Percentiles rank a stretch among this genome's conserved stretches.
Evolutionary conservation across 2,329 filamentous ascomycete species (phyloP).

Genomic region (Colletotrichum sp.): DNA sequence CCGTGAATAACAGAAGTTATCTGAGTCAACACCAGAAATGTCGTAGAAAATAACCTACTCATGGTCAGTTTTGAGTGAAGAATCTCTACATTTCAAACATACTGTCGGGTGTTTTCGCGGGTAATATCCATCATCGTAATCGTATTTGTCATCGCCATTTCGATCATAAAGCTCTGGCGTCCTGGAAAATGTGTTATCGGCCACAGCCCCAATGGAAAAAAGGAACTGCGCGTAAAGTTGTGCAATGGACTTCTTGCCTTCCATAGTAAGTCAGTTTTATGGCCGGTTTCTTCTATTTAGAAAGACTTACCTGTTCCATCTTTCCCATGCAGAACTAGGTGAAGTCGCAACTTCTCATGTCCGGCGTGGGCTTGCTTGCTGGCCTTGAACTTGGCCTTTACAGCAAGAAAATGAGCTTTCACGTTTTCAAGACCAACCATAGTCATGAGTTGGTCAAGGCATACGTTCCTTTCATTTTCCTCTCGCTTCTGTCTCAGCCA

Average conservation of each 20-base stretch:
- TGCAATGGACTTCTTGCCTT: conserved; percentile 65
- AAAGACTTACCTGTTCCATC: neutral
- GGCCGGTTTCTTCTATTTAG: neutral
- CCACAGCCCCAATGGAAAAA: conserved; percentile 5
- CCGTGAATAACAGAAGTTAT: too few relatives aligned
- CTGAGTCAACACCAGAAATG: neutral
- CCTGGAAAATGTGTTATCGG: conserved; percentile 22
- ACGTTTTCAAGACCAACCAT: conserved; percentile 63
- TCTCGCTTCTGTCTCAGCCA: conserved; percentile 47
- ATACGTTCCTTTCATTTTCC: conserved; percentile 53
- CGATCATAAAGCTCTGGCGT: conserved; percentile 12
- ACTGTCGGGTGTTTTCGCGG: conserved; percentile 22
- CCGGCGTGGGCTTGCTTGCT: neutral
- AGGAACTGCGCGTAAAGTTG: conserved; percentile 62
- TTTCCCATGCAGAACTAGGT: neutral
- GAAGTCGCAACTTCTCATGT: neutral
- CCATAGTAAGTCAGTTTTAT: neutral
- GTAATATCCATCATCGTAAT: too few relatives aligned
- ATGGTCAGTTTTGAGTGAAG: conserved; percentile 28
- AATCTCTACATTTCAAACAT: conserved; percentile 31
- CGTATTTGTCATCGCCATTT: too few relatives aligned
- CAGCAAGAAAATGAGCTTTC: neutral
- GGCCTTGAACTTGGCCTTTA: neutral
- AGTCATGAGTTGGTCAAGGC: conserved; percentile 64
- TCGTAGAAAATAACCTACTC: neutral